phyloP scores from a whole-genome alignment of 2,329 filamentous ascomycete species.

The Cladophialophora chaetospira region DNA sequence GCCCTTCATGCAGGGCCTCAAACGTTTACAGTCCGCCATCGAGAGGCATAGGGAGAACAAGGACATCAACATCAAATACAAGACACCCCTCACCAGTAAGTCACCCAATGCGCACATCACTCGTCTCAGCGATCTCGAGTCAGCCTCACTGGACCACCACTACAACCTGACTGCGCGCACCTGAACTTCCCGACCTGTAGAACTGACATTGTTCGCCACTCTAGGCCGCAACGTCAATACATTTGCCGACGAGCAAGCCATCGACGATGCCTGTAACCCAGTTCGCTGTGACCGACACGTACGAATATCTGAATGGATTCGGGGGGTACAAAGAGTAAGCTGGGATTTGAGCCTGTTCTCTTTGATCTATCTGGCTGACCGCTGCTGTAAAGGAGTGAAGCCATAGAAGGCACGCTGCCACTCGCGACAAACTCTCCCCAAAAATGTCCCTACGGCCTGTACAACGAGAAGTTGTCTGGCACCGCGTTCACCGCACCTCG shows the following conservation, averaged over 20 bases:
- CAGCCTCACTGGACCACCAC: not conserved
- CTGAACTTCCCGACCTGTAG: too few species aligned
- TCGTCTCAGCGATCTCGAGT: conserved; percentile 1
- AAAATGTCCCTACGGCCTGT: conserved; percentile 75
- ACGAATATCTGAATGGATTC: conserved; percentile 79
- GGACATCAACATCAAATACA: conserved; percentile 36
- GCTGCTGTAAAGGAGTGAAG: conserved; percentile 65
- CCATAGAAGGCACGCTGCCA: conserved; percentile 72
- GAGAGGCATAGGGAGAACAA: conserved; percentile 34
- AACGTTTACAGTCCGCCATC: conserved; percentile 32
- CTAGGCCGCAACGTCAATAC: conserved; percentile 35
- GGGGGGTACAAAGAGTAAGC: conserved; percentile 73
- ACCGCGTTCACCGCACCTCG: conserved; percentile 72
- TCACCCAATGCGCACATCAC: conserved; percentile 8
- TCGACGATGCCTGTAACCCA: conserved; percentile 63
- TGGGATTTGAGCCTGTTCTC: not conserved
- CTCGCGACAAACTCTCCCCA: conserved; percentile 79
- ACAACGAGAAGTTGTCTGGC: conserved; percentile 77
- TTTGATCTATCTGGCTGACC: not conserved
- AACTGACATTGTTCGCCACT: conserved; percentile 1
- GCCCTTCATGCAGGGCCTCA: conserved; percentile 34
- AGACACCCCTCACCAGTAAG: conserved; percentile 34
- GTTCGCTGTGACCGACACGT: conserved; percentile 66
- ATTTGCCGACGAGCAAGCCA: conserved; percentile 35
- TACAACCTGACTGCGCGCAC: not conserved